Conservation (phyloP, 768 basidiomycete species). For the Filobasidium wieringae region DNA sequence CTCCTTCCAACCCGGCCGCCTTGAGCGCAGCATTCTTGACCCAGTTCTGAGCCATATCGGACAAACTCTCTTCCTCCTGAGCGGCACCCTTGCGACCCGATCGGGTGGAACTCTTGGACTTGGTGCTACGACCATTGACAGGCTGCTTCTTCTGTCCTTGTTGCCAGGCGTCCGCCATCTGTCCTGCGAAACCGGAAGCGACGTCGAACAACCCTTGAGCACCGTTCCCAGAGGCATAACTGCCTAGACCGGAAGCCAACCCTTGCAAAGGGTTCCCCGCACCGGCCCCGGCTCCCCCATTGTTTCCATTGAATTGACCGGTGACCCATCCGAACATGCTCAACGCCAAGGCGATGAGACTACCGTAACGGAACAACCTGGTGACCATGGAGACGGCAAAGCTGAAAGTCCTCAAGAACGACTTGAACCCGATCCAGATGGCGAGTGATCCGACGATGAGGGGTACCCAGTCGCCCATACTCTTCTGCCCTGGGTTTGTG, state of each 20-base stretch:
- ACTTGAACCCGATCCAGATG: constrained; percentile 2
- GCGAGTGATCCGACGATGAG: constrained; percentile 4
- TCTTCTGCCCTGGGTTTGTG: not conserved
- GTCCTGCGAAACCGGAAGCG: constrained; percentile 1
- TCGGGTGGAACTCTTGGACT: not conserved
- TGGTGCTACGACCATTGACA: constrained; percentile 5
- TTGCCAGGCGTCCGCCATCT: constrained; percentile 4
- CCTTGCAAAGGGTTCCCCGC: not conserved
- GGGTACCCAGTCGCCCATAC: not conserved
- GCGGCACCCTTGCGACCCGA: not conserved
- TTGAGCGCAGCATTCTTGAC: constrained; percentile 10
- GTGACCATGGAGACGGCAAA: not conserved
- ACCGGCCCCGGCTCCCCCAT: not conserved
- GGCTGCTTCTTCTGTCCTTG: constrained; percentile 4
- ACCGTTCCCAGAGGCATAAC: not conserved
- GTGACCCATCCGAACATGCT: constrained; percentile 4
- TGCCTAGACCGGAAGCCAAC: too few relatives aligned
- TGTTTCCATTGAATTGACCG: not conserved
- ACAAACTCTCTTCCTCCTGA: not conserved
- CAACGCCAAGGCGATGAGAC: constrained; percentile 1
- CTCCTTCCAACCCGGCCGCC: constrained; percentile 1
- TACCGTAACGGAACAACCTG: constrained; percentile 7
- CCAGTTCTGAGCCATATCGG: constrained; percentile 13
- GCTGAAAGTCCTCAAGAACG: constrained; percentile 5
- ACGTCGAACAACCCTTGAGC: not conserved